Base-by-base conservation (phyloP, 208 protist genomes). In the Histomonas meleagridis region DNA sequence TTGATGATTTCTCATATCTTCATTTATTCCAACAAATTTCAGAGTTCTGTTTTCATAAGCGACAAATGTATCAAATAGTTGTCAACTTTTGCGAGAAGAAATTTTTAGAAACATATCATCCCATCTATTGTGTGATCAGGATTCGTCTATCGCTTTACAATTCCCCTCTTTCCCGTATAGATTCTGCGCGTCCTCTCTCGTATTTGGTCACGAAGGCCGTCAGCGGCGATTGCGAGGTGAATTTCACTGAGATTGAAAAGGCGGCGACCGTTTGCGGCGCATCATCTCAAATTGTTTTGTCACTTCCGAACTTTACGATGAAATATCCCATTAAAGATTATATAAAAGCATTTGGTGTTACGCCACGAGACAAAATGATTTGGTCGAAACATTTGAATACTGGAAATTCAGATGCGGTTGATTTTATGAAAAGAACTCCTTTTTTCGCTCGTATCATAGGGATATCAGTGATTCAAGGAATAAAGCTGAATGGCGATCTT, bases 1-100 rank as follows among this genome's bases (percentile, higher is more conserved):
- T 3, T 65, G 65, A 72, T 72, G 65, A 72, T 72, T 72, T 72
- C 40, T 26, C 32, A 72, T 72, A 72, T 72, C 65, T 43, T n/a
- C 5, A 32, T 43, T 3, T 43, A 4, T 72, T 72, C 32, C 32
- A 72, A 43, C 32, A 72, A 43, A 72, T 72, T 16, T 26, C 32
- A 12, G 32, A 26, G 9, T 18, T 72, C 16, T 26, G 32, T 35
- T 72, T 72, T 16, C 65, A 72, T 16, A 72, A 72, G 65, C 65
- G 65, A 18, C 32, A 40, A 72, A 18, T 72, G 3, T 26, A 26
- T 23, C 32, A 43, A 23, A 32, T 72, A 10, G 40, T 32, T 12
- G 40, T 43, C 18, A 32, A 72, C 1, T 72, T 43, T 72, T 72
- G 65, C 65, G 65, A 72, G 40, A 72, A 43, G 3, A 32, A 72